Evolutionary conservation across 306 rosid species (phyloP).

Genomic region (Phaseolus lunatus): DNA sequence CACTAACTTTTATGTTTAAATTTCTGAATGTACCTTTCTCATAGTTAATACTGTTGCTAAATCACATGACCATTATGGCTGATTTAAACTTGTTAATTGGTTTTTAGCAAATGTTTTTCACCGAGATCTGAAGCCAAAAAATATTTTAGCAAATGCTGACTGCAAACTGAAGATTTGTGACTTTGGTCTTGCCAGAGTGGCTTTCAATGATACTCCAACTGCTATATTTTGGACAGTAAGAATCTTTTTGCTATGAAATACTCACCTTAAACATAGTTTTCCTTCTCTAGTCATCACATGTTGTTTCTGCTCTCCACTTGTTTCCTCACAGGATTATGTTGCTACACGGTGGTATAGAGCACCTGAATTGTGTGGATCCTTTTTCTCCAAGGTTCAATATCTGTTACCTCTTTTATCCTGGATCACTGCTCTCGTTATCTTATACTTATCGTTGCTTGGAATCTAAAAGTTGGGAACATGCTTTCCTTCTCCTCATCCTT

Average conservation of each 20-base stretch:
- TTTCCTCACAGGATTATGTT: slow-evolving; percentile 72
- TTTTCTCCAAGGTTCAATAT: slow-evolving; percentile 79
- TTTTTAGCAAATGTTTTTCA: slow-evolving; percentile 87
- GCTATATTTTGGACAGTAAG: slow-evolving; percentile 96
- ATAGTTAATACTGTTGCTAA: slow-evolving; percentile 29
- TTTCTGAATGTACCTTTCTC: slow-evolving; percentile 22
- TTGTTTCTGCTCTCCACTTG: slow-evolving; percentile 38
- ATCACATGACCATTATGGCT: slow-evolving; percentile 21
- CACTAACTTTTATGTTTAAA: background rate
- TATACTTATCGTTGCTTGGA: slow-evolving; percentile 5
- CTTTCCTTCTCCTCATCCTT: background rate
- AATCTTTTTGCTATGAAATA: slow-evolving; percentile 17
- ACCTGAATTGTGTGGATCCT: slow-evolving; percentile 61
- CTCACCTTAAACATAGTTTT: background rate
- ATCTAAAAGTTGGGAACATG: background rate
- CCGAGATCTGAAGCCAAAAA: slow-evolving; percentile 89
- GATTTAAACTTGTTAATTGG: slow-evolving; percentile 46
- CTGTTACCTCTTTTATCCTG: slow-evolving; percentile 39
- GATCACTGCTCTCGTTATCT: slow-evolving; percentile 39
- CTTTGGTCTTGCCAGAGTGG: slow-evolving; percentile 96
- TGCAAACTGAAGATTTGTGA: slow-evolving; percentile 93
- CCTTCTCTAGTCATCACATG: background rate
- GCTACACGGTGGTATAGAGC: slow-evolving; percentile 81
- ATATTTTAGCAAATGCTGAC: slow-evolving; percentile 42
- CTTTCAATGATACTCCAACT: slow-evolving; percentile 89